phyloP scores from a whole-genome alignment of 176 grass and related monocot genomes.

The Lolium multiflorum region DNA sequence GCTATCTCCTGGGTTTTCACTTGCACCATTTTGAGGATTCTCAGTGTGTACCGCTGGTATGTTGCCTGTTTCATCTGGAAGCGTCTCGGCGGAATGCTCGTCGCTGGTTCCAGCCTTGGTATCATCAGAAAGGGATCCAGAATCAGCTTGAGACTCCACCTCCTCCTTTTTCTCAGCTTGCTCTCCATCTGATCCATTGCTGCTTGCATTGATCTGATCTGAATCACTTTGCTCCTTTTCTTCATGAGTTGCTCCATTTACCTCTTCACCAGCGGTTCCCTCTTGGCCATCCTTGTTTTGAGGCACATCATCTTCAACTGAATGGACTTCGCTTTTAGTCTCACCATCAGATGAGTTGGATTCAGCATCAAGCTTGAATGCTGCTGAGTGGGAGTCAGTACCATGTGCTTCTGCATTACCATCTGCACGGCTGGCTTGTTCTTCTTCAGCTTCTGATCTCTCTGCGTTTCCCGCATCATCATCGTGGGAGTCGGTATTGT shows the following conservation, averaged over 20 bases:
- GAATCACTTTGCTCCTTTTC: slow-evolving; percentile 37
- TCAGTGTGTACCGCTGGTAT: slow-evolving; percentile 46
- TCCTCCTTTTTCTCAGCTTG: slow-evolving; percentile 45
- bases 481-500: slow-evolving; percentile 45
- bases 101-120: slow-evolving; percentile 25
- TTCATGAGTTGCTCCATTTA: slow-evolving; percentile 26
- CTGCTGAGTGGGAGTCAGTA: slow-evolving; percentile 17
- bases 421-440: slow-evolving; percentile 34
- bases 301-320: slow-evolving; percentile 35
- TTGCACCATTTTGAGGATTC: slow-evolving; percentile 26
- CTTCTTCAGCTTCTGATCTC: slow-evolving; percentile 51
- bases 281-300: slow-evolving; percentile 40
- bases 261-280: slow-evolving; percentile 40
- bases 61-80: slow-evolving; percentile 60
- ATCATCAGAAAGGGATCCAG: slow-evolving; percentile 35
- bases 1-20: slow-evolving; percentile 10
- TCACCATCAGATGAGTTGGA: slow-evolving; percentile 52
- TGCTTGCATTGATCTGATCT: slow-evolving; percentile 27
- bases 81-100: slow-evolving; percentile 37
- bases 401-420: slow-evolving; percentile 42
- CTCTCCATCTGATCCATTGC: slow-evolving; percentile 46
- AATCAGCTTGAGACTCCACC: slow-evolving; percentile 28
- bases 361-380: slow-evolving; percentile 44
- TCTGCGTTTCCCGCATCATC: slow-evolving; percentile 37
- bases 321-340: slow-evolving; percentile 39